phyloP scores from a whole-genome alignment of 2,329 filamentous ascomycete species.

The Fusarium nelsonii region DNA sequence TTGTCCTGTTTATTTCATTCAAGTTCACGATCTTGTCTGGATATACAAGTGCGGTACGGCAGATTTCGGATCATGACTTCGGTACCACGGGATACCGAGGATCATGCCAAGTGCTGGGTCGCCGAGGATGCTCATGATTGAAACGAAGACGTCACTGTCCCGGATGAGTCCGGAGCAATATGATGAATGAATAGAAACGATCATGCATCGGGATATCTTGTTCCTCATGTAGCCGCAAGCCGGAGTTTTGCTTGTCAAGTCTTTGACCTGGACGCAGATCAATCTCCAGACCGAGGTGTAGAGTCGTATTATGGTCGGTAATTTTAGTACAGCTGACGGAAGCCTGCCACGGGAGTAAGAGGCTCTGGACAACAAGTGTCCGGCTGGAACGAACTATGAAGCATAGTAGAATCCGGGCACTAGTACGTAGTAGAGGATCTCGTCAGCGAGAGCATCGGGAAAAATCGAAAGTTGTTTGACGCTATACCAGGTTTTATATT shows the following conservation, averaged over 20 bases:
- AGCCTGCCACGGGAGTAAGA: slow-evolving; percentile 13
- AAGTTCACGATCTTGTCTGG: slow-evolving; percentile 14
- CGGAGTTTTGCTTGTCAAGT: slow-evolving; percentile 27
- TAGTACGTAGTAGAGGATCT: slow-evolving; percentile 4
- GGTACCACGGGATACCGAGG: slow-evolving; percentile 44
- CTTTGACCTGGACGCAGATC: slow-evolving; percentile 23
- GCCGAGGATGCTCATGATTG: slow-evolving; percentile 38
- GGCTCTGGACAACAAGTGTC: slow-evolving; percentile 8
- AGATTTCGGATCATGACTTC: slow-evolving; percentile 34
- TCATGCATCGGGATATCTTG: slow-evolving; percentile 25
- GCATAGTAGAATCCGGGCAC: slow-evolving; percentile 7
- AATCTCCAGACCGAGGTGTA: slow-evolving; percentile 40
- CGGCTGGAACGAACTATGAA: not conserved
- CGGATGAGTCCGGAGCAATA: slow-evolving; percentile 34
- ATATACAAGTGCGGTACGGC: slow-evolving; percentile 34
- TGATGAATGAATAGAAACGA: slow-evolving; percentile 9
- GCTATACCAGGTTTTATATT: not conserved
- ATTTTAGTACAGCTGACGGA: slow-evolving; percentile 13
- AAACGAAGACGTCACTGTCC: slow-evolving; percentile 37
- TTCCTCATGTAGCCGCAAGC: slow-evolving; percentile 39
- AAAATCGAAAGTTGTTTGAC: slow-evolving; percentile 10
- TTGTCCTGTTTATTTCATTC: not conserved
- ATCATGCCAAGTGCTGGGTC: slow-evolving; percentile 33
- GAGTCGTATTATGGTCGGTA: slow-evolving; percentile 18
- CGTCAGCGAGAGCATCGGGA: slow-evolving; percentile 8